Base-by-base conservation (phyloP, 331 rosid genomes). In the Stylosanthes scabra region DNA sequence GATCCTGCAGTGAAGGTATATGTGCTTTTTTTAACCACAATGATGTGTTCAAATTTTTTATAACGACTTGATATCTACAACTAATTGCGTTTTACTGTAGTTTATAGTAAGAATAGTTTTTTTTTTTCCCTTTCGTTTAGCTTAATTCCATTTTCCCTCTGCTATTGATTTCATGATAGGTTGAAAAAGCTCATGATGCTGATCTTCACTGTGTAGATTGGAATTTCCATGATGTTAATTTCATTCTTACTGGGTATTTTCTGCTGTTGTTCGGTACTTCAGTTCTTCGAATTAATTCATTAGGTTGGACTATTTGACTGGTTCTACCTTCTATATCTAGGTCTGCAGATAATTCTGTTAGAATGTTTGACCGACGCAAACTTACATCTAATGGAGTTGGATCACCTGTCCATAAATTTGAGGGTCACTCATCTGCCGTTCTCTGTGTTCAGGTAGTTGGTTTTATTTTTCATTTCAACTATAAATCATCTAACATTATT, bases 201-300 rank as follows among this genome's bases (percentile, higher is more conserved):
- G 99, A 95, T 92, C 93, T 95, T 77, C 99, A 95, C 80, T 95
- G 99, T 83, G 99, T 95, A 82, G 99, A 95, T 83, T 95, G 99
- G 99, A 95, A 89, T 83, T 98, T 97, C 60, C 96, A 88, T 79
- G 89, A 92, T 77, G 90, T 87, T 74, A 95, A 88, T 86, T 93
- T 90, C 80, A 92, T 95, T 79, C 86, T 95, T 41, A 95, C 99
- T 61, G 99, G 99, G 99, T 95, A 92, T 63, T 71, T 72, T 70
- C 65, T 74, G 29, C 29, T 70, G 20, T 72, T 50, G 12, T 34
- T 66, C 67, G 40, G 49, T 78, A 46, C 54, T 68, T 9, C 67
- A 45, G 49, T 80, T 51, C n/a, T n/a, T n/a, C 27, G 74, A 57
- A 31, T 25, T 55, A 63, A 27, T 66, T 63, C 12, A 25, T n/a